Conservation (phyloP, 2,329 filamentous ascomycete genomes). For the Leptographium wingfieldii region DNA sequence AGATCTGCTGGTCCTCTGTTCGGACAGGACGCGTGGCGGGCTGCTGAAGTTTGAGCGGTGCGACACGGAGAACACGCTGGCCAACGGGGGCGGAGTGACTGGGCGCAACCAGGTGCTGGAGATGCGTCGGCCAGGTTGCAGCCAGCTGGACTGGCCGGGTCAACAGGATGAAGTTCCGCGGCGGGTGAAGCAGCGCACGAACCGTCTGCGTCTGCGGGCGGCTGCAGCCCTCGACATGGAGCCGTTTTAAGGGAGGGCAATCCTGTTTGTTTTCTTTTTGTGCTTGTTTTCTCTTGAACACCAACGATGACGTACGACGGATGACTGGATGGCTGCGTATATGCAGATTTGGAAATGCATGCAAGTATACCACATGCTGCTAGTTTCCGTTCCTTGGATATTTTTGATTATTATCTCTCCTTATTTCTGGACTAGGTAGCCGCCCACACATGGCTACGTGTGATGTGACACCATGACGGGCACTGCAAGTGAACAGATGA, state of each 20-base stretch:
- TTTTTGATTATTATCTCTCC: too few species aligned
- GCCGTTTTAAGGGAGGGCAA: neutral
- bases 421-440: too few species aligned
- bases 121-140: neutral
- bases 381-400: neutral
- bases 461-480: neutral
- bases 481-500: neutral
- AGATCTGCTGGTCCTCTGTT: slow-evolving; percentile 55
- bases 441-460: neutral
- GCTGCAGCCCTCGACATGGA: neutral
- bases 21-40: slow-evolving; percentile 53
- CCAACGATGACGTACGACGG: neutral
- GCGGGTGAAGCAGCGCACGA: neutral
- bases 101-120: neutral
- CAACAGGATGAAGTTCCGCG: neutral
- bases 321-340: neutral
- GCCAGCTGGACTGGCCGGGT: slow-evolving; percentile 7
- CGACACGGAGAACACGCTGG: slow-evolving; percentile 23
- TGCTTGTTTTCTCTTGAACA: neutral
- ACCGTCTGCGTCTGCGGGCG: neutral
- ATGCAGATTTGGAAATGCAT: neutral
- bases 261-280: neutral
- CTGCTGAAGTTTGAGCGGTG: slow-evolving; percentile 48
- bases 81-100: slow-evolving; percentile 4
- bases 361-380: neutral